Percentiles rank a stretch among this genome's conserved stretches.
phyloP scores from a whole-genome alignment of 495 filamentous ascomycete species.

The Astrothelium macrocarpum region DNA sequence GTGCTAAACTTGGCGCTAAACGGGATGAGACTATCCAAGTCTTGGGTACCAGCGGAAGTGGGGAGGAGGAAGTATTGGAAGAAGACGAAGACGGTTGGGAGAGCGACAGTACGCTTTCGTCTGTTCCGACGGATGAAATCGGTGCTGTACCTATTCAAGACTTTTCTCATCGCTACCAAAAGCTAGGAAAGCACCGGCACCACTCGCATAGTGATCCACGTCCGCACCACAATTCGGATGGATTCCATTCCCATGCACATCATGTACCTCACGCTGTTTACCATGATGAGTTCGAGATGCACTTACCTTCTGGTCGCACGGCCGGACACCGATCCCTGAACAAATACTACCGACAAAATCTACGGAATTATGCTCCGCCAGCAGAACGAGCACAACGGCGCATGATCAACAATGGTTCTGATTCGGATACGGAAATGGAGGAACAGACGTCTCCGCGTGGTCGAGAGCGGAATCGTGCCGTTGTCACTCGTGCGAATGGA shows the following conservation, averaged over 20 bases:
- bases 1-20: slow-evolving; percentile 48
- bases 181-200: slow-evolving; percentile 53
- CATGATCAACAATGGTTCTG: slow-evolving; percentile 27
- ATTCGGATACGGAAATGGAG: slow-evolving; percentile 38
- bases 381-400: slow-evolving; percentile 46
- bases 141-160: slow-evolving; percentile 60
- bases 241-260: slow-evolving; percentile 64
- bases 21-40: slow-evolving; percentile 27
- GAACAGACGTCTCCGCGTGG: slow-evolving; percentile 25
- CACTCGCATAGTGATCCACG: slow-evolving; percentile 53
- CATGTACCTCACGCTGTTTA: slow-evolving; percentile 56
- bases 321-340: slow-evolving; percentile 83
- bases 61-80: slow-evolving; percentile 14
- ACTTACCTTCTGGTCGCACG: slow-evolving; percentile 83
- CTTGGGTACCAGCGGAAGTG: slow-evolving; percentile 1
- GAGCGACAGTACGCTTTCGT: slow-evolving; percentile 78
- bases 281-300: slow-evolving; percentile 83
- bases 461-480: slow-evolving; percentile 47
- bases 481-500: slow-evolving; percentile 58
- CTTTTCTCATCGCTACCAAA: slow-evolving; percentile 49
- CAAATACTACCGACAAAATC: slow-evolving; percentile 84
- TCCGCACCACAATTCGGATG: slow-evolving; percentile 57
- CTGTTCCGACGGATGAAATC: slow-evolving; percentile 67
- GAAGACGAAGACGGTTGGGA: slow-evolving; percentile 74
- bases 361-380: slow-evolving; percentile 66